Conservation (phyloP, 371 early-diverging fungal species). For the Apophysomyces trapeziformis region DNA sequence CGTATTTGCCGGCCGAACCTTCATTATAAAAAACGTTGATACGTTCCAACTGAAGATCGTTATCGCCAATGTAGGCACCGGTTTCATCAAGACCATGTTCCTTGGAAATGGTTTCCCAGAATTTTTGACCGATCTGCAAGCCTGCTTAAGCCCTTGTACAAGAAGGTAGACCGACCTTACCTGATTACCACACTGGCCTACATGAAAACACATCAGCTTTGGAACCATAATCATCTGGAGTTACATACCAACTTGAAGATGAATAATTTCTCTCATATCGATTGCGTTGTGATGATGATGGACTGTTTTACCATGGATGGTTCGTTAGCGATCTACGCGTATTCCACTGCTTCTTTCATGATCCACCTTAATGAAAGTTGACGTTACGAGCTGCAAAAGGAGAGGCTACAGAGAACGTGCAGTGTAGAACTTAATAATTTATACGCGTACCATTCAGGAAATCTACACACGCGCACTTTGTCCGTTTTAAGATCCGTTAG, state of each 20-base stretch:
- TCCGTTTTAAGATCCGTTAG: conserved; percentile 6
- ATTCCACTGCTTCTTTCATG: conserved; percentile 1
- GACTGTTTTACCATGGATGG: background rate
- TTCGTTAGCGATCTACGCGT: conserved; percentile 5
- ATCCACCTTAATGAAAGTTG: conserved; percentile 8
- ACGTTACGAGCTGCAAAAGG: conserved; percentile 3
- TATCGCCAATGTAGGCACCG: conserved; percentile 79
- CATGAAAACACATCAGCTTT: background rate
- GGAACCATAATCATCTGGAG: background rate
- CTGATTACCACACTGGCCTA: conserved; percentile 93
- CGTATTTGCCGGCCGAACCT: conserved; percentile 73
- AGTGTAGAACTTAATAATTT: background rate
- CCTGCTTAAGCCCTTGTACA: background rate
- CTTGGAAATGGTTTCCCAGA: conserved; percentile 90
- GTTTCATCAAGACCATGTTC: conserved; percentile 86
- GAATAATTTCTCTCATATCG: conserved; percentile 99
- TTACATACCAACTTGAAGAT: conserved; percentile 90
- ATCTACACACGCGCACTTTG: conserved; percentile 6
- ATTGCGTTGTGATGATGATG: conserved; percentile 15
- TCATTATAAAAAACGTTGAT: conserved; percentile 99
- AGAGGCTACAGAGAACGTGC: conserved; percentile 11
- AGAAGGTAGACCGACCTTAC: conserved; percentile 29
- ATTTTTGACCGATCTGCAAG: conserved; percentile 75
- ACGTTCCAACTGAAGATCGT: conserved; percentile 93
- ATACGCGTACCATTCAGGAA: background rate